A percentile compares a stretch with the other conserved stretches of the same genome.
Evolutionary conservation across 2,329 filamentous ascomycete genomes (phyloP).

Genomic region (Botrytis byssoidea): DNA sequence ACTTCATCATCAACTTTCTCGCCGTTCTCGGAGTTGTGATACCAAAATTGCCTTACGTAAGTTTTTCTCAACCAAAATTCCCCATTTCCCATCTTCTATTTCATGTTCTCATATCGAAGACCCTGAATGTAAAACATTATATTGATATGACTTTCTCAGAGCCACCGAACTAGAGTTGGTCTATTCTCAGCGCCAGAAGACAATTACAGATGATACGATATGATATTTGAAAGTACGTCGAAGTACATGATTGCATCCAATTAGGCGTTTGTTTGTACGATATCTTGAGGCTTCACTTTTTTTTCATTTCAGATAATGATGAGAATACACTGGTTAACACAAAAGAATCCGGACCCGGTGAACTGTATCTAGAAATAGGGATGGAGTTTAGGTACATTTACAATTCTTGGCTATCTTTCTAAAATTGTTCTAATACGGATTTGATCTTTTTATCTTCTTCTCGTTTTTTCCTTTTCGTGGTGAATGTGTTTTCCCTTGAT

Average conservation of each 20-base stretch:
- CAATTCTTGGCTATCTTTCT: slow-evolving; percentile 33
- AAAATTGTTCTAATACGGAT: slow-evolving; percentile 17
- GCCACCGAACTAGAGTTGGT: slow-evolving; percentile 74
- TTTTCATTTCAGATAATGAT: slow-evolving; percentile 30
- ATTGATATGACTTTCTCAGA: slow-evolving; percentile 49
- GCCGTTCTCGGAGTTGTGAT: slow-evolving; percentile 91
- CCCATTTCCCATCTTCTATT: too few species aligned
- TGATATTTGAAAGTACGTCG: slow-evolving; percentile 5
- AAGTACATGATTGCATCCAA: slow-evolving; percentile 27
- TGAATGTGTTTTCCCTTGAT: background rate
- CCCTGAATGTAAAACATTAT: background rate
- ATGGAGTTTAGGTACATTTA: slow-evolving; percentile 31
- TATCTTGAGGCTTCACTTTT: slow-evolving; percentile 31
- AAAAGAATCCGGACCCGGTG: slow-evolving; percentile 26
- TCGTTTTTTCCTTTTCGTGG: background rate
- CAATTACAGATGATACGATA: slow-evolving; percentile 34
- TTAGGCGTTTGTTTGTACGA: slow-evolving; percentile 37
- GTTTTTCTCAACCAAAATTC: slow-evolving; percentile 40
- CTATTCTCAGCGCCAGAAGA: slow-evolving; percentile 70
- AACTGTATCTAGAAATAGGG: slow-evolving; percentile 35
- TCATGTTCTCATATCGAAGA: background rate
- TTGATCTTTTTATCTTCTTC: background rate
- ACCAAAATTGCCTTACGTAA: slow-evolving; percentile 90
- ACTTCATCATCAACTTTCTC: slow-evolving; percentile 96
- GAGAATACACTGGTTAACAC: slow-evolving; percentile 32